Conservation (phyloP, 306 rosid species). For the Trifolium dubium region DNA sequence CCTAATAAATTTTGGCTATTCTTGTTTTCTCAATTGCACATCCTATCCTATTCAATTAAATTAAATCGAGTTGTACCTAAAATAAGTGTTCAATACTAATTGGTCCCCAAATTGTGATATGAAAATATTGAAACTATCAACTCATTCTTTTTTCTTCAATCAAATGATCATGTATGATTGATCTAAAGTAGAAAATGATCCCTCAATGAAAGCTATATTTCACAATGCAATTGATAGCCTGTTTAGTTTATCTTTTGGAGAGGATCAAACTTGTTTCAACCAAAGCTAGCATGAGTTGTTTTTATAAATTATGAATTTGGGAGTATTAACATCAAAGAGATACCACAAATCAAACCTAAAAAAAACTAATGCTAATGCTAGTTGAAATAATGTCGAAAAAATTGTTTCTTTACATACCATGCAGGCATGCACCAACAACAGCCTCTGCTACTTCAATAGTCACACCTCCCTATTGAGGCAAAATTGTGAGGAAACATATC, state of each 20-base stretch:
- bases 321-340: too few species aligned
- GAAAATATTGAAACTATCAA: constrained; percentile 34
- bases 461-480: constrained; percentile 76
- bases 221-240: constrained; percentile 23
- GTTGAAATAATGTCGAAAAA: not conserved
- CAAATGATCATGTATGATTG: constrained; percentile 42
- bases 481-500: not conserved
- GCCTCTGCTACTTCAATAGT: constrained; percentile 98
- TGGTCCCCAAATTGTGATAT: constrained; percentile 39
- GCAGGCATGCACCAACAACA: constrained; percentile 87
- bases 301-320: too few species aligned
- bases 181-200: constrained; percentile 37
- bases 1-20: constrained; percentile 28
- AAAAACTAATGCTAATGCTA: not conserved
- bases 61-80: constrained; percentile 14
- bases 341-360: too few species aligned
- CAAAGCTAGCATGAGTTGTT: not conserved
- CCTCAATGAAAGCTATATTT: constrained; percentile 41
- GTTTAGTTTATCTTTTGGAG: not conserved
- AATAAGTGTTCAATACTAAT: constrained; percentile 13
- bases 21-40: constrained; percentile 2
- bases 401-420: constrained; percentile 49
- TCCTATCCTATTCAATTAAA: constrained; percentile 15
- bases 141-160: constrained; percentile 32
- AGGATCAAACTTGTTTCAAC: not conserved